These are phyloP conservation scores for Fusarium sp. DNA, from an alignment of 2,329 filamentous ascomycete genomes.

Conservation along the genomic window DNA sequence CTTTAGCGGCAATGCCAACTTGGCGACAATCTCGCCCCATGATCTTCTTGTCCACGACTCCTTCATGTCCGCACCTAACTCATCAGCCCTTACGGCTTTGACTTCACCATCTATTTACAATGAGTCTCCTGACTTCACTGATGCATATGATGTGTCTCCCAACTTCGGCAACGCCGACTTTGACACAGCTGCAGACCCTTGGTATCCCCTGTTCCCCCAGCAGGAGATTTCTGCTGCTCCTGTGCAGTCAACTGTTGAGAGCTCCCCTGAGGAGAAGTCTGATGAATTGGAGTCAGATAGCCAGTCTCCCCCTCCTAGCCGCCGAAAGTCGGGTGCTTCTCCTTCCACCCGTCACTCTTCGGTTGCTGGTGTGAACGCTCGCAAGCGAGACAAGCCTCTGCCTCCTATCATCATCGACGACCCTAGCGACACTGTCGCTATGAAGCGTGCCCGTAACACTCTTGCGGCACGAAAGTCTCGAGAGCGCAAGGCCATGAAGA, in stretches of 20 bases:
- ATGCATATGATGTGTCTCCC: conserved; percentile 83
- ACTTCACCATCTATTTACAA: conserved; percentile 86
- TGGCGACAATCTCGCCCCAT: conserved; percentile 85
- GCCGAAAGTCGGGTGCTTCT: conserved; percentile 63
- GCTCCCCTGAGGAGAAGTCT: conserved; percentile 60
- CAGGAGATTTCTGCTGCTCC: conserved; percentile 55
- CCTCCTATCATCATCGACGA: conserved; percentile 84
- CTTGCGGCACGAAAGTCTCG: conserved; percentile 94
- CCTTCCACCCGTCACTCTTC: conserved; percentile 73
- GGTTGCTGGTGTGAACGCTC: conserved; percentile 76
- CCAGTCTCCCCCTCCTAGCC: conserved; percentile 56
- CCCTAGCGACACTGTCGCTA: conserved; percentile 77
- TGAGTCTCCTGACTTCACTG: conserved; percentile 78
- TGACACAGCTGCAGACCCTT: conserved; percentile 66
- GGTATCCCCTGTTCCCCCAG: conserved; percentile 81
- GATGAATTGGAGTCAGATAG: conserved; percentile 65
- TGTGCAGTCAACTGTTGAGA: conserved; percentile 51
- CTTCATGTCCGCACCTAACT: conserved; percentile 83
- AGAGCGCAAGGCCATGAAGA: conserved; percentile 82
- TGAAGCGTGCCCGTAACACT: conserved; percentile 95
- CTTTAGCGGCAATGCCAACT: conserved; percentile 63
- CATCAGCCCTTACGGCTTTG: conserved; percentile 83
- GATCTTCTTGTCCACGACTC: conserved; percentile 80
- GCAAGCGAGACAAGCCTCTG: conserved; percentile 84
- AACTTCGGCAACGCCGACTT: conserved; percentile 75